phyloP scores from a whole-genome alignment of 192 early-diverging fungal genomes.

The Umbelopsis ramanniana region DNA sequence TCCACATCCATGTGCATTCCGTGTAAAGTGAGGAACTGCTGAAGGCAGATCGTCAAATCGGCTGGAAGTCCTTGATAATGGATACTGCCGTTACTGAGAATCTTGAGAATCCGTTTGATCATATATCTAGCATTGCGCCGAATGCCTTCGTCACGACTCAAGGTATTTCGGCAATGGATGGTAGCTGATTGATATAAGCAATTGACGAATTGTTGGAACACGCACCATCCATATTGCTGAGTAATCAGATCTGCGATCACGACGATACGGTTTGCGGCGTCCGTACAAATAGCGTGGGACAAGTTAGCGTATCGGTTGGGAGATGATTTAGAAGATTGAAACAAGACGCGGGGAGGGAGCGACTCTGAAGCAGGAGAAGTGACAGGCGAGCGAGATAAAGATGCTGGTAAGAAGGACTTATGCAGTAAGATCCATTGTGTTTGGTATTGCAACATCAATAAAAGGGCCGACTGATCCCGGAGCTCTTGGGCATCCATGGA shows the following conservation, averaged over 20 bases:
- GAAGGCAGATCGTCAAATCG: constrained; percentile 35
- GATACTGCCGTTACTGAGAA: constrained; percentile 23
- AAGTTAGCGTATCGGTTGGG: constrained; percentile 19
- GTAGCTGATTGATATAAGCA: constrained; percentile 45
- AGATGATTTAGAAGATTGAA: not conserved
- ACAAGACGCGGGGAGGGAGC: not conserved
- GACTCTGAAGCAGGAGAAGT: not conserved
- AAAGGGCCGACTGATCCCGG: constrained; percentile 23
- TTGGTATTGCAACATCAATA: constrained; percentile 42
- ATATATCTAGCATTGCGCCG: constrained; percentile 19
- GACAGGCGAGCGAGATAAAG: not conserved
- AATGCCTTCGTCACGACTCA: not conserved
- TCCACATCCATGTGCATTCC: not conserved
- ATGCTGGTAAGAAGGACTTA: constrained; percentile 32
- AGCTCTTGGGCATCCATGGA: constrained; percentile 24
- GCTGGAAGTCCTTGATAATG: constrained; percentile 38
- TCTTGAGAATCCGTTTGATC: constrained; percentile 33
- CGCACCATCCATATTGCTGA: constrained; percentile 37
- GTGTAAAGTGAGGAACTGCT: constrained; percentile 33
- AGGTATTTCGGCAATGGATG: constrained; percentile 35
- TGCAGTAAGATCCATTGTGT: constrained; percentile 37
- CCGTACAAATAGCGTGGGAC: constrained; percentile 36
- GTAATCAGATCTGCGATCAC: constrained; percentile 33
- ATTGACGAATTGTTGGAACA: constrained; percentile 39
- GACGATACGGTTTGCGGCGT: constrained; percentile 35